Base-by-base conservation (phyloP, 495 filamentous ascomycete species). In the Usnea hakonensis region DNA sequence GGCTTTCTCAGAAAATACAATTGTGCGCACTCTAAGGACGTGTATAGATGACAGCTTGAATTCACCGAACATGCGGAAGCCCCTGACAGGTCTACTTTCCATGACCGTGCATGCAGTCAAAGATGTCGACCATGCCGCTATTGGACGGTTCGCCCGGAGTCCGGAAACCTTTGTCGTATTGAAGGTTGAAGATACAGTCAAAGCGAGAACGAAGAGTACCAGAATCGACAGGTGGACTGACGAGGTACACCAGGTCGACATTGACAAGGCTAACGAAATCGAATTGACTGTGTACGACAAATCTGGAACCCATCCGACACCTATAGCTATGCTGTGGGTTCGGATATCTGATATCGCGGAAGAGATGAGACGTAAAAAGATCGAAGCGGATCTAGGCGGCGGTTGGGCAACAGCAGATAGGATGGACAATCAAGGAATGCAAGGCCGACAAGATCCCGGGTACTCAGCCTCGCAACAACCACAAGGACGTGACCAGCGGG, bases 211-310 rank as follows among this genome's bases (percentile, higher is more conserved):
- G n/a, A 93, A 85, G 68, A 79, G 88, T 0, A 90, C 93, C 32
- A 80, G 94, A 52, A 92, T 80, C 64, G 94, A 97, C 72, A 84
- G 83, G 70, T 99, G 93, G 93, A 81, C 90, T 61, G 88, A 91
- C 68, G 94, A 99, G 73, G 80, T 84, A 28, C 94, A 96, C 71
- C 90, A 84, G 53, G 85, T 97, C 61, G 88, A 91, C 64, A 91
- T 97, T 48, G 95, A 99, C 68, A 97, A 97, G 77, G 94, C 95
- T 56, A 97, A 99, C 72, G 94, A 99, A 75, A 88, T 99, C 58
- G 94, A 99, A 71, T 81, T 99, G 50, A 97, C 90, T 0, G 93
- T 97, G 36, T 99, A 97, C 73, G 94, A 99, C 70, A 96, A 96
- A 75, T 57, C 60, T 50, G 86, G 88, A 65, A 91, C 95, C 62